These are phyloP conservation scores for Piromyces sp. DNA, from an alignment of 192 early-diverging fungal species.

Conservation along the genomic window DNA sequence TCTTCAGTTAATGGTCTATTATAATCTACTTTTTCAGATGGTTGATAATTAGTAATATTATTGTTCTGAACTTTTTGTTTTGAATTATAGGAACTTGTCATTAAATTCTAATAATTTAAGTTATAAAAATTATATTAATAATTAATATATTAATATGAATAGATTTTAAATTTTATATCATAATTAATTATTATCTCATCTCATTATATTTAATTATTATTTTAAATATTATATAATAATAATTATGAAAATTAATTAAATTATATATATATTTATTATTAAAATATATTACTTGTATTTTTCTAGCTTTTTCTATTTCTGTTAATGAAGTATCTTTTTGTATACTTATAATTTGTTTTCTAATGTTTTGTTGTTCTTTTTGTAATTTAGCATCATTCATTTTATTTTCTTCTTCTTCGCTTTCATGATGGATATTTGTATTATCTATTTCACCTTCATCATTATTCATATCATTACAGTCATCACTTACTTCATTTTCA, in stretches of 20 bases:
- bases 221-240: no score
- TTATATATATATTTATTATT: no score
- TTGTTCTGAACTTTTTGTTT: constrained; percentile 17
- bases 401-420: constrained; percentile 4
- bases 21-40: constrained; percentile 16
- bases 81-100: constrained; percentile 20
- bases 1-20: constrained; percentile 13
- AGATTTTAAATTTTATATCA: no score
- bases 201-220: no score
- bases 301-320: constrained; percentile 39
- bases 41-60: background rate
- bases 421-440: background rate
- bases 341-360: constrained; percentile 49
- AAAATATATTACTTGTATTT: constrained; percentile 45
- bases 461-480: background rate
- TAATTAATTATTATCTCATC: no score
- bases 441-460: background rate
- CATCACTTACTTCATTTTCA: background rate
- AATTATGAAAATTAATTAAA: background rate
- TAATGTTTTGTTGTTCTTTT: constrained; percentile 19
- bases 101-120: constrained; percentile 23
- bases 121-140: no score
- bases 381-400: constrained; percentile 6
- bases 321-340: constrained; percentile 26
- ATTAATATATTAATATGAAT: no score